Evolutionary conservation across 1,139 yeast species (phyloP), one percentile per base, ranked within the genome.

Genomic region (Diutina rugosa): DNA sequence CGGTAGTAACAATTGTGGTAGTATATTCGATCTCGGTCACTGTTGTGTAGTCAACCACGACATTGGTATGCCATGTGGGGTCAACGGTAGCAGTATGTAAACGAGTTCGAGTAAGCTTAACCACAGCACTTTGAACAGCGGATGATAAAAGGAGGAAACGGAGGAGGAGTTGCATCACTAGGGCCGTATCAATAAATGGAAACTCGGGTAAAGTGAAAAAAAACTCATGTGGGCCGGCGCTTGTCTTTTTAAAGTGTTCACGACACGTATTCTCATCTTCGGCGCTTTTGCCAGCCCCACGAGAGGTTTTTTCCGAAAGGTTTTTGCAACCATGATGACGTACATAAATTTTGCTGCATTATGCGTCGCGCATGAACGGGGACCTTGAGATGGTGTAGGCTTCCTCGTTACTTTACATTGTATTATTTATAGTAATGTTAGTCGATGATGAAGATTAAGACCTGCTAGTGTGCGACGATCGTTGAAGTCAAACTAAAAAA

Each of bases 151-250:
- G 53, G 18, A 49, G 53, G 53, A 49, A 18, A 28, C n/a, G 30
- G 30, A 30, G 53, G 44, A 49, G 53, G 26, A 32, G 44, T 49
- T 32, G 53, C 53, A 49, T 49, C 53, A 49, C 53, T 49, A 49
- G 53, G 53, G 53, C 14, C 26, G 28, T 48, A 48, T 48, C 18
- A 44, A 44, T 16, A n/a, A 44, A 44, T n/a, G 18, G 8, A 44
- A 44, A 16, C 46, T 44, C 26, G 18, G 46, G n/a, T 44, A 44
- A 18, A 16, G 21, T 18, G 9, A 44, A 18, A 35, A 35, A 35
- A 35, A 8, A 12, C 41, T 10, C 16, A 35, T n/a, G n/a, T n/a
- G 41, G n/a, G 41, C 41, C 41, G 41, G n/a, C n/a, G 14, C 14
- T n/a, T 35, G 41, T 35, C 41, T 35, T 35, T 35, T 35, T 35